Evolutionary conservation across 345 rosid genomes (phyloP).

Genomic region (Zanthoxylum bungeanum): DNA sequence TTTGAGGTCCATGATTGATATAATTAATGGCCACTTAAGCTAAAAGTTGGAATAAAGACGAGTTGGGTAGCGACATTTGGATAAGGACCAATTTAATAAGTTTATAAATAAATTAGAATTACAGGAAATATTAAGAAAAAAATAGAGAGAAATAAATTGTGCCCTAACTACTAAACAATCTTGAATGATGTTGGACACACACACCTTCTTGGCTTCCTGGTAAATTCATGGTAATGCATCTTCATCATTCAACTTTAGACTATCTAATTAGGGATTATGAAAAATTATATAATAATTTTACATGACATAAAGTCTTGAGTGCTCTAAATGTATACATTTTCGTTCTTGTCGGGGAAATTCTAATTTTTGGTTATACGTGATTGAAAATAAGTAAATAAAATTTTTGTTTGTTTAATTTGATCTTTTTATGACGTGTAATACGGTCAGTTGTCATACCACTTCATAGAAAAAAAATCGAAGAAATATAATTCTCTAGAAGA

Average conservation of each 20-base stretch:
- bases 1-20: slow-evolving; percentile 6
- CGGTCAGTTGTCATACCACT: no score
- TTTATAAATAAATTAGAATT: no score
- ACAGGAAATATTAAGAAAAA: not conserved
- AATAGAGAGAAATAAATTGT: not conserved
- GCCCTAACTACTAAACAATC: not conserved
- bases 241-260: not conserved
- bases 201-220: no score
- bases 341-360: no score
- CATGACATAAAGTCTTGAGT: not conserved
- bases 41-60: not conserved
- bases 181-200: not conserved
- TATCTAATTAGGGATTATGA: not conserved
- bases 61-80: not conserved
- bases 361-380: no score
- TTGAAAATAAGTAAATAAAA: no score
- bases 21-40: not conserved
- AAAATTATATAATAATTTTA: no score
- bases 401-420: no score
- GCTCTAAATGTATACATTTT: not conserved
- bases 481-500: no score
- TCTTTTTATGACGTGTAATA: no score
- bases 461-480: no score
- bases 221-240: not conserved
- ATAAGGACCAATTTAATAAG: not conserved